Evolutionary conservation across 1,139 yeast genomes (phyloP).

Genomic region (Blastobotrys illinoisensis): DNA sequence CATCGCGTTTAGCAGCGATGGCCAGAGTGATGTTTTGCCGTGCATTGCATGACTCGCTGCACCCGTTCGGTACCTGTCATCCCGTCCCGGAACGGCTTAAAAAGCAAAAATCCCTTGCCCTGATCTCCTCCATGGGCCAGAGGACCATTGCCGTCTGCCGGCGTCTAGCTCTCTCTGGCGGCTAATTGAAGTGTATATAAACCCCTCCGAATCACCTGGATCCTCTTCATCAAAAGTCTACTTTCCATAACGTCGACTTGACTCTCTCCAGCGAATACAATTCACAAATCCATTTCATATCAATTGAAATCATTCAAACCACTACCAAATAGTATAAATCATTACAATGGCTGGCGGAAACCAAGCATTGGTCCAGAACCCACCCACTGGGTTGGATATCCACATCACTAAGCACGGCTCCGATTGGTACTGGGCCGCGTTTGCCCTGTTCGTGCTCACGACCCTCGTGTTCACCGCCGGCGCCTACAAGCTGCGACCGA

Average conservation of each 20-base stretch:
- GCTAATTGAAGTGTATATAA: not conserved
- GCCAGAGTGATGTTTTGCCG: too few species aligned
- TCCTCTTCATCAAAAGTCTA: not conserved
- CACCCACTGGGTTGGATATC: slow-evolving; percentile 42
- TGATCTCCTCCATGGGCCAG: not conserved
- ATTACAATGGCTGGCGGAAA: slow-evolving; percentile 34
- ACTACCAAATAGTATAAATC: slow-evolving; percentile 5
- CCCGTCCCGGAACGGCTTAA: not conserved
- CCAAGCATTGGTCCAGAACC: slow-evolving; percentile 47
- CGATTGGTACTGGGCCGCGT: slow-evolving; percentile 68
- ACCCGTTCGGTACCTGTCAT: not conserved
- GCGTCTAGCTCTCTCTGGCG: not conserved
- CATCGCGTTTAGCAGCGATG: not conserved
- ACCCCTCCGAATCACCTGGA: not conserved
- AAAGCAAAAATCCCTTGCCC: not conserved
- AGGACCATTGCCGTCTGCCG: not conserved
- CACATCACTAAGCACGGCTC: slow-evolving; percentile 57
- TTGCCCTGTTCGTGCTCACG: slow-evolving; percentile 44
- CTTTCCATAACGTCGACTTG: too few species aligned
- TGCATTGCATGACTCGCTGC: not conserved
- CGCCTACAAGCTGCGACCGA: slow-evolving; percentile 37
- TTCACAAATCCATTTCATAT: too few species aligned
- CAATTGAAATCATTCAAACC: not conserved
- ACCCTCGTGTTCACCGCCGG: slow-evolving; percentile 40
- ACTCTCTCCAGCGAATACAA: not conserved